Base-by-base conservation (phyloP, 1,284 basidiomycete species). In the Tilletia caries region DNA sequence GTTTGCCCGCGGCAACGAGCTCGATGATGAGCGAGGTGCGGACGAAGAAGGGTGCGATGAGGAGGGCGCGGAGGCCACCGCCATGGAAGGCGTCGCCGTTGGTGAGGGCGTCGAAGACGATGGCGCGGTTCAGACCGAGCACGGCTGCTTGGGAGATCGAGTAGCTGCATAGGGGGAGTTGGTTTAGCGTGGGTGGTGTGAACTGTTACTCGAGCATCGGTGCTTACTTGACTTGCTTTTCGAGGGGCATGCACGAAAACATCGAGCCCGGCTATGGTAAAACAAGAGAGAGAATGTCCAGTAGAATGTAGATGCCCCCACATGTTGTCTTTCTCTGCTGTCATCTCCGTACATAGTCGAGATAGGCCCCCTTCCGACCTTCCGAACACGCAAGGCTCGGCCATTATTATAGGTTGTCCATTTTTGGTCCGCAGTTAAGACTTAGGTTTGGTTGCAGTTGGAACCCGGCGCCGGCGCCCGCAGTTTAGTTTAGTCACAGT, bases 41-140 rank as follows among this genome's bases (percentile, higher is more conserved):
- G 58, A 62, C 86, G 70, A 87, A 88, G 79, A 85, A 88, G 0
- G 88, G 88, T 69, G 87, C 87, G 44, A 89, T 85, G 69, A 85
- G 83, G 15, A 83, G 85, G 32, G 88, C 81, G 20, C 88, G 85
- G 71, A 89, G 86, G 20, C 85, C 85, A 29, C 58, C 32, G 5
- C 58, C 58, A 3, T 25, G 15, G 58, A 62, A 62, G 18, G 58
- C 58, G 33, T 62, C 58, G 18, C 58, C 58, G 50, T 84, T 73
- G 1, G 75, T 15, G 5, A 79, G 76, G 27, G 86, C 82, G 25
- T 82, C 75, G 34, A 83, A 82, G 68, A 85, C 79, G 1, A 88
- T 76, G 2, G 86, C 85, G 18, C 87, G 85, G 86, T 88, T 87
- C 32, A 89, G 70, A 2, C 88, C 89, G 1, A 89, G 83, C 0